Evolutionary conservation across 208 protist genomes (phyloP).

Genomic region (Endotrypanum monterogeii): DNA sequence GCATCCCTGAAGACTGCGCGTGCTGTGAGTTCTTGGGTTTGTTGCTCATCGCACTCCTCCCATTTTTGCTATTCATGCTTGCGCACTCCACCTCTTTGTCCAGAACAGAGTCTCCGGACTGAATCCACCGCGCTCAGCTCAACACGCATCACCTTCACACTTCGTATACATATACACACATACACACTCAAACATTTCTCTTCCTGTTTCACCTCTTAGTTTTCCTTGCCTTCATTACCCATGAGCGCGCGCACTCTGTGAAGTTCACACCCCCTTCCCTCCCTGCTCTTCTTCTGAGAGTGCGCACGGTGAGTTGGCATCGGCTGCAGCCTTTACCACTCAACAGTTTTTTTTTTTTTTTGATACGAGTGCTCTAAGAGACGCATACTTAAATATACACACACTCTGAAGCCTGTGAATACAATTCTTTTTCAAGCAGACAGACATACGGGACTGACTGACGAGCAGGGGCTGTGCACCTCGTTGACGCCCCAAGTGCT

Average conservation of each 20-base stretch:
- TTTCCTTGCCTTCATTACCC: background rate
- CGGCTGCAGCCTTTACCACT: background rate
- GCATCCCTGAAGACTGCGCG: no score
- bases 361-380: background rate
- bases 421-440: no score
- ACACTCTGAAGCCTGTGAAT: no score
- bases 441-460: background rate
- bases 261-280: background rate
- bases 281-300: background rate
- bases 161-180: no score
- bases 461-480: background rate
- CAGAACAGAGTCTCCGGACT: no score
- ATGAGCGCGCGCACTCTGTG: no score
- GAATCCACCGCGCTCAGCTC: no score
- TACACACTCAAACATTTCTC: background rate
- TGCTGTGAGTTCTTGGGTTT: no score
- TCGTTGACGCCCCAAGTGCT: background rate
- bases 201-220: background rate
- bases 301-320: background rate
- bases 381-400: background rate
- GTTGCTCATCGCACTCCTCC: no score
- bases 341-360: background rate
- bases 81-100: no score
- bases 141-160: no score
- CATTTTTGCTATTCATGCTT: no score